Percentiles rank a stretch among this genome's conserved stretches.
phyloP scores from a whole-genome alignment of 306 rosid genomes.

The Vachellia collinsii region DNA sequence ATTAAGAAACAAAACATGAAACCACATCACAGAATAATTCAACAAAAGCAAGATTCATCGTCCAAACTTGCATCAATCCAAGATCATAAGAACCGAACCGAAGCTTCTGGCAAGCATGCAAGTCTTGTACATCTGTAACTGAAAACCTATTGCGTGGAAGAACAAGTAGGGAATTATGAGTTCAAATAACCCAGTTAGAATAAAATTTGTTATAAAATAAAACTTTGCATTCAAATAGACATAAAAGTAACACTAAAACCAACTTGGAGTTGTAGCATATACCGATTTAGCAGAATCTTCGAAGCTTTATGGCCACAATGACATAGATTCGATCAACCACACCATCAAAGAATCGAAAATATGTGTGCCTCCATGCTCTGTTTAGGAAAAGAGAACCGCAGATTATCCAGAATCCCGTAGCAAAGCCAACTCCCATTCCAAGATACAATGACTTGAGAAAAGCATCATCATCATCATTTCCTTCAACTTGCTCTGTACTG shows the following conservation, averaged over 20 bases:
- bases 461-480: background rate
- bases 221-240: background rate
- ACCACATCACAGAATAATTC: too few relatives aligned
- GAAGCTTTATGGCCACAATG: background rate
- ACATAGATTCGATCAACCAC: background rate
- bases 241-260: background rate
- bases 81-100: background rate
- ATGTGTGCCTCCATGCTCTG: background rate
- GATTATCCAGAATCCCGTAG: background rate
- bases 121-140: background rate
- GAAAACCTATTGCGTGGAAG: background rate
- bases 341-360: background rate
- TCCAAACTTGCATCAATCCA: background rate
- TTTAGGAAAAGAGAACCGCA: background rate
- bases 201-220: too few relatives aligned
- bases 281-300: background rate
- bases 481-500: background rate
- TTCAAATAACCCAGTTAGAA: too few relatives aligned
- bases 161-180: background rate
- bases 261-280: background rate
- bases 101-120: background rate
- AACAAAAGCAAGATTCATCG: too few relatives aligned
- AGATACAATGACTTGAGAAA: background rate
- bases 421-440: background rate
- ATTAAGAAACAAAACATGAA: too few relatives aligned